Conservation (phyloP, 1,139 yeast genomes). For the Kodamaea anthophila region DNA sequence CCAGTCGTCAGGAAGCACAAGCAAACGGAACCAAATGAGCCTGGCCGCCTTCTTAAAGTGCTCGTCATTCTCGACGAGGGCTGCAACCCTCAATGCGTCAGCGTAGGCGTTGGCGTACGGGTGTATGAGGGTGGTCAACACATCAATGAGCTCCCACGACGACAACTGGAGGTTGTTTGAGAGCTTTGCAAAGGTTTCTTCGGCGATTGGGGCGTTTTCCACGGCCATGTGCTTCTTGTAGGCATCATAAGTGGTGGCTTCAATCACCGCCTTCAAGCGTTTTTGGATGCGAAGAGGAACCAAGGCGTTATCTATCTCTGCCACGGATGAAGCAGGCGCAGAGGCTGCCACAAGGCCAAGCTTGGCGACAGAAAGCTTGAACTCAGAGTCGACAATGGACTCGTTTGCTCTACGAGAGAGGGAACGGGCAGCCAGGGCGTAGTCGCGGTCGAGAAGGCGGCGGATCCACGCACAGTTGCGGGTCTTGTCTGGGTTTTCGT, state of each 20-base stretch:
- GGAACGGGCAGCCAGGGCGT: conserved; percentile 32
- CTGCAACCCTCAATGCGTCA: conserved; percentile 32
- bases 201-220: conserved; percentile 15
- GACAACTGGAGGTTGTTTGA: conserved; percentile 35
- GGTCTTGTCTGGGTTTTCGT: conserved; percentile 39
- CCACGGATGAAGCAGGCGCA: conserved; percentile 24
- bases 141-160: conserved; percentile 46
- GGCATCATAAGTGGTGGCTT: conserved; percentile 1
- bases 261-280: conserved; percentile 18
- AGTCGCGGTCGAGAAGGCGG: conserved; percentile 49
- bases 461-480: conserved; percentile 71
- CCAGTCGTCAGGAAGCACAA: conserved; percentile 58
- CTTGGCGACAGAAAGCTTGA: conserved; percentile 70
- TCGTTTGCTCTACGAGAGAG: conserved; percentile 17
- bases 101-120: conserved; percentile 22
- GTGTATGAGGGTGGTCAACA: conserved; percentile 42
- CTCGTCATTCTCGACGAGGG: conserved; percentile 22
- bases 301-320: conserved; percentile 36
- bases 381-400: conserved; percentile 41
- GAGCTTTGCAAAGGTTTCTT: conserved; percentile 30
- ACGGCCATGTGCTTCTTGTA: not conserved
- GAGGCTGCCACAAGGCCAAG: conserved; percentile 22
- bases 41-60: conserved; percentile 18
- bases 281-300: conserved; percentile 45
- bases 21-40: conserved; percentile 58